phyloP scores from a whole-genome alignment of 805 yeast species.

The Zygotorulaspora florentina region DNA sequence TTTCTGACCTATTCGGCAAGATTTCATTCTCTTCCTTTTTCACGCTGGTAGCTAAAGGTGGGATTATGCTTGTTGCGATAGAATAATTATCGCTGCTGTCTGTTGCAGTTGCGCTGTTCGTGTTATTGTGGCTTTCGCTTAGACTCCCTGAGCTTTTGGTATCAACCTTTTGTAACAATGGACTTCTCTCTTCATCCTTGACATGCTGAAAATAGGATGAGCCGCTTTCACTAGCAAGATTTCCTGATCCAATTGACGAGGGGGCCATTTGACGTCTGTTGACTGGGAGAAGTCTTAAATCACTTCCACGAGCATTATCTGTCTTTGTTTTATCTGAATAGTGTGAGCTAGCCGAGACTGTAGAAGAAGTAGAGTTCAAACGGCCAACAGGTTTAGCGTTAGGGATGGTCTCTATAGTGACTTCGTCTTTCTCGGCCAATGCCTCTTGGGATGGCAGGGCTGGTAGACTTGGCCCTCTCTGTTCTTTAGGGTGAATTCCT shows the following conservation, averaged over 20 bases:
- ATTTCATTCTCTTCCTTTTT: conserved; percentile 12
- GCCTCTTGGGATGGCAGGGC: conserved; percentile 16
- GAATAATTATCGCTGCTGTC: conserved; percentile 18
- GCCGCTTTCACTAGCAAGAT: conserved; percentile 24
- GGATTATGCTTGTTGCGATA: conserved; percentile 26
- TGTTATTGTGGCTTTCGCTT: neutral
- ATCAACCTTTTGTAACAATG: conserved; percentile 1
- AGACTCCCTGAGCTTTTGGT: conserved; percentile 1
- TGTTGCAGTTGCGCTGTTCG: conserved; percentile 1
- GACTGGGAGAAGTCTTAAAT: conserved; percentile 15
- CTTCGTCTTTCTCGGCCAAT: conserved; percentile 7
- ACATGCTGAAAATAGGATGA: conserved; percentile 17
- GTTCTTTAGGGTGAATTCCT: conserved; percentile 1
- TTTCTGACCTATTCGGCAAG: conserved; percentile 23
- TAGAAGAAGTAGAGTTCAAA: conserved; percentile 12
- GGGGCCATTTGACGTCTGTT: conserved; percentile 14
- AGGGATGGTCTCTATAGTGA: conserved; percentile 17
- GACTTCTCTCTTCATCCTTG: conserved; percentile 5
- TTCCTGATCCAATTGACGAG: conserved; percentile 22
- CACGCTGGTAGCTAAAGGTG: conserved; percentile 23
- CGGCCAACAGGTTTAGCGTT: conserved; percentile 25
- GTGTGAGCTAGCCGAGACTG: conserved; percentile 4
- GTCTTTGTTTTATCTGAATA: conserved; percentile 4
- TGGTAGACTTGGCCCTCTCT: conserved; percentile 12
- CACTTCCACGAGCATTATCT: neutral